phyloP scores from a whole-genome alignment of 768 basidiomycete species.

The Lentinus brumalis region DNA sequence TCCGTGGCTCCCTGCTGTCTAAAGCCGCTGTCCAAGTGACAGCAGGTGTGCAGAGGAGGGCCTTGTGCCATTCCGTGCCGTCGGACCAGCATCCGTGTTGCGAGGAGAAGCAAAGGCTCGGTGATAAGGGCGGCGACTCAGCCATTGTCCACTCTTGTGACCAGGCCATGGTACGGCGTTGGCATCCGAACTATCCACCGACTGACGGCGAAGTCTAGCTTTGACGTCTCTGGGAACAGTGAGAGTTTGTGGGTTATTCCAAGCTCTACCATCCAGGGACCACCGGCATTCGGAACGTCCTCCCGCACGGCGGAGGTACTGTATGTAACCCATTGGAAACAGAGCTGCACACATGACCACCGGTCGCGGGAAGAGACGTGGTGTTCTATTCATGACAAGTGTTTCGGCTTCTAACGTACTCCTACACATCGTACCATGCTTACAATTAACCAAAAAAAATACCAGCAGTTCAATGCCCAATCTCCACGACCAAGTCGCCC shows the following conservation, averaged over 20 bases:
- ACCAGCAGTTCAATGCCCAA: conserved; percentile 57
- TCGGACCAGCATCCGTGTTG: conserved; percentile 12
- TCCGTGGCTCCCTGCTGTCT: not conserved
- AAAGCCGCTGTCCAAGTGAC: not conserved
- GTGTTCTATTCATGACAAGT: conserved; percentile 14
- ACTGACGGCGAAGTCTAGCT: conserved; percentile 3
- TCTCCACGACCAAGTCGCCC: conserved; percentile 90
- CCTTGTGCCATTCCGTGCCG: not conserved
- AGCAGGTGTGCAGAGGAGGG: not conserved
- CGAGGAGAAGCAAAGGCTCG: not conserved
- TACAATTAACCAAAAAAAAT: not conserved
- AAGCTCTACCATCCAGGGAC: conserved; percentile 6
- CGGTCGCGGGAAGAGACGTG: not conserved
- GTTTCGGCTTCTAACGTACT: conserved; percentile 19
- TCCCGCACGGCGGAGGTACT: conserved; percentile 4
- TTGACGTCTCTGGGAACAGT: not conserved
- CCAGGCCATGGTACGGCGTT: not conserved
- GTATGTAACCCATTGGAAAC: not conserved
- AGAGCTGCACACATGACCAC: conserved; percentile 11
- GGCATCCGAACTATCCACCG: conserved; percentile 1
- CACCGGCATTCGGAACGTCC: conserved; percentile 5
- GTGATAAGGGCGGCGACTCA: not conserved
- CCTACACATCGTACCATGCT: conserved; percentile 18
- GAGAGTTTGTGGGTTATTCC: not conserved
- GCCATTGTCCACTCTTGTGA: conserved; percentile 3